phyloP scores from a whole-genome alignment of 495 filamentous ascomycete species.

The Pseudomonodictys pantanalensis region DNA sequence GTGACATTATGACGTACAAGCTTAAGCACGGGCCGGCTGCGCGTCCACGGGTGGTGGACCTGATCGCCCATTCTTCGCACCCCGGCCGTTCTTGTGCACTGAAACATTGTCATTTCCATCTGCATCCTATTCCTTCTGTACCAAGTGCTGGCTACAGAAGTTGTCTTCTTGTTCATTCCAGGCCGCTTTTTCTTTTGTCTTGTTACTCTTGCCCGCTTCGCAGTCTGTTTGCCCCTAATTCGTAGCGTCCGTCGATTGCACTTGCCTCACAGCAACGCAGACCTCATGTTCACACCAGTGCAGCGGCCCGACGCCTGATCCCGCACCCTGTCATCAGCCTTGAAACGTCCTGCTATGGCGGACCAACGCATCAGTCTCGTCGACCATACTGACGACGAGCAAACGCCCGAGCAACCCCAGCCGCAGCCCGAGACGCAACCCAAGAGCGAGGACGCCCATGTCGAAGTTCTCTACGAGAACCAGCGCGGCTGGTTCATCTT shows the following conservation, averaged over 20 bases:
- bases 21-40: conserved; percentile 16
- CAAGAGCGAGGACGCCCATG: conserved; percentile 43
- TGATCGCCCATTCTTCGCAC: conserved; percentile 6
- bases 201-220: not conserved
- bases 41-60: conserved; percentile 8
- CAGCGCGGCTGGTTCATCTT: conserved; percentile 66
- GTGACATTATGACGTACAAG: conserved; percentile 27
- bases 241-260: not conserved
- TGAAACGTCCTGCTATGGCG: conserved; percentile 39
- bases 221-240: not conserved
- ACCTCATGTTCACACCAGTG: conserved; percentile 12
- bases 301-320: not conserved
- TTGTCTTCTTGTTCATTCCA: not conserved
- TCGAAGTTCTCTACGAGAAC: conserved; percentile 95
- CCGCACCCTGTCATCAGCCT: not conserved
- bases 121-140: not conserved
- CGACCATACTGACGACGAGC: conserved; percentile 45
- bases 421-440: conserved; percentile 17
- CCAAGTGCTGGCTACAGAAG: not conserved
- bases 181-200: not conserved
- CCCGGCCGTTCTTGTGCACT: not conserved
- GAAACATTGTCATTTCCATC: conserved; percentile 1
- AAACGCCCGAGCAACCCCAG: conserved; percentile 17
- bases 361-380: conserved; percentile 62
- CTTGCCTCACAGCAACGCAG: not conserved